phyloP scores from a whole-genome alignment of 345 rosid species.

The Hibiscus syriacus region DNA sequence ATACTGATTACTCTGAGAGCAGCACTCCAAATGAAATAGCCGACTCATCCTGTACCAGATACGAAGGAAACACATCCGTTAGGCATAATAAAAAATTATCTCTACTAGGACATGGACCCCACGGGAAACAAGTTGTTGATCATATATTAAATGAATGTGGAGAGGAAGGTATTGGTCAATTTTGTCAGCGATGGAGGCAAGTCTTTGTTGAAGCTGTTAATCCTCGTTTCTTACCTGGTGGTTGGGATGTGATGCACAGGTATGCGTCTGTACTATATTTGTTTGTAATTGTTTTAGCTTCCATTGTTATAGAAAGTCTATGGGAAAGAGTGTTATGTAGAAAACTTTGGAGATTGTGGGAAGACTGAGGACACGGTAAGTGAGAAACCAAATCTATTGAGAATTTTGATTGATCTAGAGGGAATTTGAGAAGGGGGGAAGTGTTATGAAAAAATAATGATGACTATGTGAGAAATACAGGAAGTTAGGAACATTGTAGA shows the following conservation, averaged over 20 bases:
- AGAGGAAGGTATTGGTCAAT: constrained; percentile 63
- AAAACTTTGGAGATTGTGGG: neutral
- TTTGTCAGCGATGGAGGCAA: constrained; percentile 94
- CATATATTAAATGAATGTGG: constrained; percentile 49
- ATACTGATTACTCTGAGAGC: constrained; percentile 14
- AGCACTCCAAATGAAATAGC: constrained; percentile 11
- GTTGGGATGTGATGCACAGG: constrained; percentile 93
- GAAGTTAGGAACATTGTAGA: neutral
- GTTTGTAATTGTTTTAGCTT: neutral
- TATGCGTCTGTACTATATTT: constrained; percentile 13
- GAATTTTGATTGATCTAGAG: neutral
- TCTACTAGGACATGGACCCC: constrained; percentile 94
- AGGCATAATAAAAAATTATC: constrained; percentile 60
- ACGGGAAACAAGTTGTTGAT: constrained; percentile 84
- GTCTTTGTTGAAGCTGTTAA: constrained; percentile 71
- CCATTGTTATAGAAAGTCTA: neutral
- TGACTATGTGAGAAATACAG: neutral
- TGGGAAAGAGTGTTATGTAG: neutral
- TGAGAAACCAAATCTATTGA: neutral
- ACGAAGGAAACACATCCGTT: constrained; percentile 21
- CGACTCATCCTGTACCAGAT: constrained; percentile 19
- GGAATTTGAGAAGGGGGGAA: neutral
- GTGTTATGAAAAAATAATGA: neutral
- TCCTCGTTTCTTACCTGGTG: constrained; percentile 82
- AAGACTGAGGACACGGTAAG: neutral